phyloP scores from a whole-genome alignment of 371 early-diverging fungal genomes.

The Mucor plumbeus region DNA sequence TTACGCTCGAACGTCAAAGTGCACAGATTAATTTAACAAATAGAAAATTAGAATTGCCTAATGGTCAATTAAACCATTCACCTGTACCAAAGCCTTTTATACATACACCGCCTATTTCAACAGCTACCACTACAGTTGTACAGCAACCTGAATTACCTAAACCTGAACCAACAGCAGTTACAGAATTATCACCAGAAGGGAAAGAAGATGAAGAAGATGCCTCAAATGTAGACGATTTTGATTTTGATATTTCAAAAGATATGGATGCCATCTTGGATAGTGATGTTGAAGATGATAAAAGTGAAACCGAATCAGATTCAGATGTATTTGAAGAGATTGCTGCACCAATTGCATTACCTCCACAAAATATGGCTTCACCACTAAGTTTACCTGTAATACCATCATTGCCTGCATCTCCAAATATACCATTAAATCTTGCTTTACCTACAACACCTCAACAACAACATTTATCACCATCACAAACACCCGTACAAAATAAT shows the following conservation, averaged over 20 bases:
- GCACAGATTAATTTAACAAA: slow-evolving; percentile 19
- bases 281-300: slow-evolving; percentile 20
- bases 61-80: slow-evolving; percentile 9
- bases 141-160: background rate
- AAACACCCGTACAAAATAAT: background rate
- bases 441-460: slow-evolving; percentile 21
- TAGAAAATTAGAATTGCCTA: slow-evolving; percentile 12
- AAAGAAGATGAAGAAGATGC: background rate
- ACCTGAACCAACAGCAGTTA: background rate
- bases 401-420: slow-evolving; percentile 20
- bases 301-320: slow-evolving; percentile 17
- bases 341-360: slow-evolving; percentile 14
- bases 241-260: slow-evolving; percentile 28
- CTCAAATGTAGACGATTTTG: slow-evolving; percentile 17
- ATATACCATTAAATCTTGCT: slow-evolving; percentile 16
- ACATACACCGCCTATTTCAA: slow-evolving; percentile 14
- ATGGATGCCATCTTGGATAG: slow-evolving; percentile 31
- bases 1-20: slow-evolving; percentile 26
- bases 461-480: background rate
- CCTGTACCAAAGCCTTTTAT: slow-evolving; percentile 14
- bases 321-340: slow-evolving; percentile 28
- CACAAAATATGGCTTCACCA: slow-evolving; percentile 8
- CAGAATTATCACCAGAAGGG: background rate
- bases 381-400: slow-evolving; percentile 18
- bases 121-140: background rate